phyloP scores from a whole-genome alignment of 176 grass and related monocot species.

The Secale cereale region DNA sequence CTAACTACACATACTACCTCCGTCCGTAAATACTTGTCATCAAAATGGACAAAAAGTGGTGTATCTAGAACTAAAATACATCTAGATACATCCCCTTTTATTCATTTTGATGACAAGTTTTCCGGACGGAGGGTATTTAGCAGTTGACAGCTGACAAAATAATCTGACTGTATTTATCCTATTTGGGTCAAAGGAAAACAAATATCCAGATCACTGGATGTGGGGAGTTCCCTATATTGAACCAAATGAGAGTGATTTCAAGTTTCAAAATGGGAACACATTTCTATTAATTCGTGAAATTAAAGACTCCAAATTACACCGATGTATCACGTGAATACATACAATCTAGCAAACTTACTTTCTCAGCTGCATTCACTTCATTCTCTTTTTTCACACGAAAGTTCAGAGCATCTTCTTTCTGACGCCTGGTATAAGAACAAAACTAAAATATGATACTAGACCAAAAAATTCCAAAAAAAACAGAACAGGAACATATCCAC shows the following conservation, averaged over 20 bases:
- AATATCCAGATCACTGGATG: neutral
- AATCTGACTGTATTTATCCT: neutral
- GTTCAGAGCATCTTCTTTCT: conserved; percentile 97
- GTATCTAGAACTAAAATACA: too few species aligned
- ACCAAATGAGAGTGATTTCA: neutral
- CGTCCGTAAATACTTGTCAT: too few species aligned
- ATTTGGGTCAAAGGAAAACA: neutral
- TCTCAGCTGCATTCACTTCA: conserved; percentile 76
- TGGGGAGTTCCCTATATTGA: neutral
- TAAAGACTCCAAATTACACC: conserved; percentile 2
- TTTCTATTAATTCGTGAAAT: neutral
- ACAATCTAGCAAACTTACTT: conserved; percentile 46
- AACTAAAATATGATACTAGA: conserved; percentile 17
- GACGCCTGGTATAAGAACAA: conserved; percentile 49
- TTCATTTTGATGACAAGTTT: too few species aligned
- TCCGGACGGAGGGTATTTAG: too few species aligned
- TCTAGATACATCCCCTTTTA: too few species aligned
- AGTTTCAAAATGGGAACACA: neutral
- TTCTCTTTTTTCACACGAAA: conserved; percentile 87
- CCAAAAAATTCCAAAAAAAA: conserved; percentile 7
- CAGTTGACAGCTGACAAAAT: neutral
- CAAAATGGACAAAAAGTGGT: too few species aligned
- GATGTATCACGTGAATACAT: neutral
- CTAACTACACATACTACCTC: neutral
- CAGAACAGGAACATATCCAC: neutral